Conservation (phyloP, 495 filamentous ascomycete genomes). For the Oidiodendron maius region DNA sequence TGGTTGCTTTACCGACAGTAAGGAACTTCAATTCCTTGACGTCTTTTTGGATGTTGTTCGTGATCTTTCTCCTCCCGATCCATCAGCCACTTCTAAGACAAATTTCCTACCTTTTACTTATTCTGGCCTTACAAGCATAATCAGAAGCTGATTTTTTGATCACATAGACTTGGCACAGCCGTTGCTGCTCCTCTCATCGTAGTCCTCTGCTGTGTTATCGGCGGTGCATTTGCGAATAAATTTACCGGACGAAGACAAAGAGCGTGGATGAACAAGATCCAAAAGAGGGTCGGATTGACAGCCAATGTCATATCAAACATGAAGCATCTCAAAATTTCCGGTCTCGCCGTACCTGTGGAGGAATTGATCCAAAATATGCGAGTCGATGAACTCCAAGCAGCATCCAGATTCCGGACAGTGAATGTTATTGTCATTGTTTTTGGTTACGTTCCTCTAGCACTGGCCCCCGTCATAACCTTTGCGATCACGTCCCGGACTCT, state of each 20-base stretch:
- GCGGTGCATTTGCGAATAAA: too few species aligned
- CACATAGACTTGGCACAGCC: too few species aligned
- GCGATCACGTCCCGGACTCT: not conserved
- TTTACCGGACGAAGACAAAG: slow-evolving; percentile 27
- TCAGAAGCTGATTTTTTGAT: too few species aligned
- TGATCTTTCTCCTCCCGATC: not conserved
- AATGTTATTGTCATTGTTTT: slow-evolving; percentile 42
- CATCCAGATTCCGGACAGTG: not conserved
- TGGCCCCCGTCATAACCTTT: not conserved
- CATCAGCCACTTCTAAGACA: not conserved
- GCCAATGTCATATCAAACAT: slow-evolving; percentile 24
- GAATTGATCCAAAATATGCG: slow-evolving; percentile 12
- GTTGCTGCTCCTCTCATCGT: too few species aligned
- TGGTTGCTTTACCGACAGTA: slow-evolving; percentile 13
- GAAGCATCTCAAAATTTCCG: slow-evolving; percentile 30
- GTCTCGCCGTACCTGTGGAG: slow-evolving; percentile 12
- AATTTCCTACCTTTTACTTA: not conserved
- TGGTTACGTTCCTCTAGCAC: slow-evolving; percentile 33
- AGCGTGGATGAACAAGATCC: slow-evolving; percentile 36
- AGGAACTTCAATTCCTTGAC: not conserved
- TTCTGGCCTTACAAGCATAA: too few species aligned
- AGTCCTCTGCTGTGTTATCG: too few species aligned
- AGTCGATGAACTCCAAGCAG: not conserved
- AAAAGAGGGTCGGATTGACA: slow-evolving; percentile 31
- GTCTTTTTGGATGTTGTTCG: not conserved